phyloP scores from a whole-genome alignment of 2,329 filamentous ascomycete species.

The Zymoseptoria ardabiliae region DNA sequence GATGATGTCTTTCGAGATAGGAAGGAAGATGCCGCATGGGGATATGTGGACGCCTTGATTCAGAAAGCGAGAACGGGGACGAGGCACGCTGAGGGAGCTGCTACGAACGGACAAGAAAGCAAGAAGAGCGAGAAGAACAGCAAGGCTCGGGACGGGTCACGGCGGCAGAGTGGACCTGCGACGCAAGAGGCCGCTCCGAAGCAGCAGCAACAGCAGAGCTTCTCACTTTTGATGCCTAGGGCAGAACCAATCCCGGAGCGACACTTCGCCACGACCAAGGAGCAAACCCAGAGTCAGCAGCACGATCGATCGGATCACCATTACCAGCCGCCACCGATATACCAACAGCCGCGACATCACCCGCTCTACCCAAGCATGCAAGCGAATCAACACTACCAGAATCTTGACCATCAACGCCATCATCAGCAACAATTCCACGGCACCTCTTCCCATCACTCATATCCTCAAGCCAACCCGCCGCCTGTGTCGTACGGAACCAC shows the following conservation, averaged over 20 bases:
- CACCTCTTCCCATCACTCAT: no score
- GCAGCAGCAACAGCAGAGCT: not conserved
- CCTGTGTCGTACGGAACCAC: no score
- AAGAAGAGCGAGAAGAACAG: not conserved
- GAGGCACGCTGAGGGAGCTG: slow-evolving; percentile 1
- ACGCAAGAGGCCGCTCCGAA: not conserved
- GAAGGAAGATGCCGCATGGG: slow-evolving; percentile 22
- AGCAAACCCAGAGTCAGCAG: not conserved
- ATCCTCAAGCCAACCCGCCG: no score
- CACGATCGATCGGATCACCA: not conserved
- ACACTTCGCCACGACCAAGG: not conserved
- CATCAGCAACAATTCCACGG: no score
- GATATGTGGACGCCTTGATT: slow-evolving; percentile 24
- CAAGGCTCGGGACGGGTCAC: not conserved
- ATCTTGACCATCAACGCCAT: no score
- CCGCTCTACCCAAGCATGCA: no score
- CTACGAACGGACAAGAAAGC: not conserved
- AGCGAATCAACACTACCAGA: no score
- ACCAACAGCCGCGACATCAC: no score
- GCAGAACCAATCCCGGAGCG: not conserved
- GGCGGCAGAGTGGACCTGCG: not conserved
- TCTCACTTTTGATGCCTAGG: not conserved
- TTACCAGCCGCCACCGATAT: no score
- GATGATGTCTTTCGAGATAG: slow-evolving; percentile 18
- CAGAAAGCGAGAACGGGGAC: slow-evolving; percentile 17